Evolutionary conservation across 306 rosid genomes (phyloP), one percentile per base, ranked within the genome.

Genomic region (Lathyrus tuberosus): DNA sequence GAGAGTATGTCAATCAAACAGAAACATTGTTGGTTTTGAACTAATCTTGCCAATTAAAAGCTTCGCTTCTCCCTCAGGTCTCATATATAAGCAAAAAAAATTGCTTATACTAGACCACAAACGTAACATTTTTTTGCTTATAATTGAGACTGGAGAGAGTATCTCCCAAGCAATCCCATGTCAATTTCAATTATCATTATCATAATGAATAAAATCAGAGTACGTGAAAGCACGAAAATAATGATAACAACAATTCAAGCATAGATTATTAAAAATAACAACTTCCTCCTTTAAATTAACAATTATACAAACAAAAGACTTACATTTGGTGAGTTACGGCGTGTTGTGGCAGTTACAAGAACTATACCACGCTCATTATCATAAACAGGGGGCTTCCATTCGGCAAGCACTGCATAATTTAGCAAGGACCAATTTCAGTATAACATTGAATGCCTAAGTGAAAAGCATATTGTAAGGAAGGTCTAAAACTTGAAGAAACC

Each of bases 361-460:
- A 72, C 62, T 61, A 72, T 61, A 48, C 69, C 70, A 0, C 2
- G 42, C 11, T 72, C 76, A 48, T 72, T 72, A 48, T 72, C 69
- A 22, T 61, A 62, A 72, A 72, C 76, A 18, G 69, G 69, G 30
- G 76, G 76, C 41, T 72, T 72, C 76, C 76, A 61, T 48, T 72
- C 76, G 22, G 76, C 69, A 20, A 72, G 76, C 26, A 72, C 76
- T 72, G 76, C 76, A 72, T 53, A 73, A 76, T 79, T 70, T 42
- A 60, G 65, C 40, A 74, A 57, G 24, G 14, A 73, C 20, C 28
- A 33, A 64, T 35, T n/a, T 62, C 18, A 64, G 37, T n/a, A 76
- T 43, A 60, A 40, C 41, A 59, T 72, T 22, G 30, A 48, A 42
- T 62, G 57, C 35, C 6, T 46, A 18, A 44, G 47, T 3, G 37